Base-by-base conservation (phyloP, 2,329 filamentous ascomycete species). In the Fusarium incarnatum region DNA sequence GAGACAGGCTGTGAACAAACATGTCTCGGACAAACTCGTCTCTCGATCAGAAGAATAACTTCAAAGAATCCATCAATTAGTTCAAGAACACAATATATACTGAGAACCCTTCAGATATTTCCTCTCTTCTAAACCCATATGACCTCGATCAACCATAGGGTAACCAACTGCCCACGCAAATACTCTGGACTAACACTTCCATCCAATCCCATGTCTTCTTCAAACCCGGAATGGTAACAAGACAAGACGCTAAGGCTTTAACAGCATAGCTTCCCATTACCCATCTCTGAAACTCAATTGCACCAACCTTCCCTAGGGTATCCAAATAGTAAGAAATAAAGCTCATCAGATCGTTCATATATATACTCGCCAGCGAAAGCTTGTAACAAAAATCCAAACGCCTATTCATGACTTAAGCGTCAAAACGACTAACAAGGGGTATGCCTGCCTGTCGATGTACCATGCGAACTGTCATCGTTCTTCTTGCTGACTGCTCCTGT, bases 201-300 rank as follows among this genome's bases (percentile, higher is more conserved):
- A 62, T 63, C 60, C 60, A 64, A 64, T 64, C 60, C 60, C 34
- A 47, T n/a, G 8, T 16, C 41, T 16, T 12, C 34, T 25, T n/a
- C 8, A 20, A 37, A 18, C 60, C 60, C 37, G 42, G 58, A 64
- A 63, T 10, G 60, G 60, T 56, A 63, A 63, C 27, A 60, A 2
- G 30, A 28, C 32, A n/a, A 4, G 32, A n/a, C 58, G 55, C 58
- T 60, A 60, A 34, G 57, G 37, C 55, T 34, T 32, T 49, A 23
- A 25, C 23, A 60, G 58, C 25, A 60, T 60, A 60, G 58, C 58
- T 49, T 49, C 25, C 28, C 40, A 28, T 28, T 12, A 6, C 27
- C 27, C 49, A 41, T n/a, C 23, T 25, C 7, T 41, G 18, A 16
- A 18, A 47, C 32, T 11, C 9, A 20, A 11, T 5, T 60, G 11